Evolutionary conservation across 2,329 filamentous ascomycete species (phyloP).

Genomic region (Xylaria sp.): DNA sequence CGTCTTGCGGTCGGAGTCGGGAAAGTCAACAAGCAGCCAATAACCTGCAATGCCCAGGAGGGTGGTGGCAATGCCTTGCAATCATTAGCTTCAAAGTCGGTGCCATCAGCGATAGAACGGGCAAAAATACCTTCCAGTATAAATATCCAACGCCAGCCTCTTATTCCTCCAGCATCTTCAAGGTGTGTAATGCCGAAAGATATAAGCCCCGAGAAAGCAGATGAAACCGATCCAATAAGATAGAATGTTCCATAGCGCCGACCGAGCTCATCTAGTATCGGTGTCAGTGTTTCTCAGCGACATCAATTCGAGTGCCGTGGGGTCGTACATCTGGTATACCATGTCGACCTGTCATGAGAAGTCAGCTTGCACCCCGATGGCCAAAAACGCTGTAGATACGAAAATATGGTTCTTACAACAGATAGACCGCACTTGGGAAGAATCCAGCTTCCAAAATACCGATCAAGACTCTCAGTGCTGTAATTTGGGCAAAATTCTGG

Average conservation of each 20-base stretch:
- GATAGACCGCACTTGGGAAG: conserved; percentile 65
- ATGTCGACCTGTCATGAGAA: conserved; percentile 43
- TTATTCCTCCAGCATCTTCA: conserved; percentile 47
- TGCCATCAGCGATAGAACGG: not conserved
- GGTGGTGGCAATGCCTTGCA: conserved; percentile 50
- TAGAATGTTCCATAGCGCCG: conserved; percentile 67
- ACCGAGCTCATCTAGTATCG: conserved; percentile 54
- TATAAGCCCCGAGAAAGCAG: conserved; percentile 62
- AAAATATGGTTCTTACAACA: conserved; percentile 44
- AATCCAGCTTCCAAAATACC: conserved; percentile 65
- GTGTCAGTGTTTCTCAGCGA: conserved; percentile 1
- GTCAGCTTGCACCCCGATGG: not conserved
- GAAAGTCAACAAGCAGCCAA: conserved; percentile 47
- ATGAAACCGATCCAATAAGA: conserved; percentile 60
- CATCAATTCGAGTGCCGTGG: not conserved
- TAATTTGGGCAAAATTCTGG: conserved; percentile 45
- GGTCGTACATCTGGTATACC: conserved; percentile 60
- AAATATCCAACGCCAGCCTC: conserved; percentile 66
- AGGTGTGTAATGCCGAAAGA: conserved; percentile 66
- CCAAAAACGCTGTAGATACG: not conserved
- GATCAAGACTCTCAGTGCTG: conserved; percentile 53
- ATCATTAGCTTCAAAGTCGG: conserved; percentile 1
- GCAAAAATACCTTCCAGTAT: conserved; percentile 43
- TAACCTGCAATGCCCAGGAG: conserved; percentile 36
- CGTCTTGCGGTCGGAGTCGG: conserved; percentile 37